Evolutionary conservation across 306 rosid genomes (phyloP).

Genomic region (Citrullus colocynthis): DNA sequence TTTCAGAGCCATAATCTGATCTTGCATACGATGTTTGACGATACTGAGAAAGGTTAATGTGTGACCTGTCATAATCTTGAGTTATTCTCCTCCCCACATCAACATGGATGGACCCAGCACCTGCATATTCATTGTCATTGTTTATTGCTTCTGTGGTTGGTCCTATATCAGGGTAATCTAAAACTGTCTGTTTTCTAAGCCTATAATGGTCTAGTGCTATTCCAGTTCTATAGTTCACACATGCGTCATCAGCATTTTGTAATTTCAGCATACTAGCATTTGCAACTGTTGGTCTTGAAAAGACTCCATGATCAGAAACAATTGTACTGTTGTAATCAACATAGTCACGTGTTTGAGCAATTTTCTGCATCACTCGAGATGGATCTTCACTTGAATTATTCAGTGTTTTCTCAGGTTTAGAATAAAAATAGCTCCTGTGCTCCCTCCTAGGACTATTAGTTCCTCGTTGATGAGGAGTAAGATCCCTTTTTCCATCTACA

Average conservation of each 20-base stretch:
- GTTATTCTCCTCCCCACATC: conserved; percentile 38
- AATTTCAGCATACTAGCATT: conserved; percentile 32
- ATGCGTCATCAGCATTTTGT: conserved; percentile 24
- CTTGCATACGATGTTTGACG: conserved; percentile 26
- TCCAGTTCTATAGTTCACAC: conserved; percentile 32
- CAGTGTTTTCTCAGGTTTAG: conserved; percentile 27
- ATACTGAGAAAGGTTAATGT: conserved; percentile 30
- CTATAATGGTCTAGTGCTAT: conserved; percentile 23
- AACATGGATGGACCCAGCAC: conserved; percentile 25
- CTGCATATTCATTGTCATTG: conserved; percentile 34
- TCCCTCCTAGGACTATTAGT: conserved; percentile 43
- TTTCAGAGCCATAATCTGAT: conserved; percentile 44
- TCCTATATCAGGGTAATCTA: conserved; percentile 39
- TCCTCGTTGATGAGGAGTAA: conserved; percentile 21
- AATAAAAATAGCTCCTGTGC: conserved; percentile 25
- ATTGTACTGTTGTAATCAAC: conserved; percentile 30
- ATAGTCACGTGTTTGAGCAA: conserved; percentile 35
- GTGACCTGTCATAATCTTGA: conserved; percentile 33
- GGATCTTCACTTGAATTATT: conserved; percentile 36
- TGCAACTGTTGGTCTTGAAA: conserved; percentile 27
- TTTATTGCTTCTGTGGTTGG: conserved; percentile 33
- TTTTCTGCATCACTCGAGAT: conserved; percentile 41
- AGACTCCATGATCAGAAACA: conserved; percentile 36
- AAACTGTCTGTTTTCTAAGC: conserved; percentile 21
- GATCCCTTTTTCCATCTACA: conserved; percentile 34